Evolutionary conservation across 2,329 filamentous ascomycete genomes (phyloP), one percentile per base, ranked within the genome.

Genomic region (Arthrobotrys sinensis): DNA sequence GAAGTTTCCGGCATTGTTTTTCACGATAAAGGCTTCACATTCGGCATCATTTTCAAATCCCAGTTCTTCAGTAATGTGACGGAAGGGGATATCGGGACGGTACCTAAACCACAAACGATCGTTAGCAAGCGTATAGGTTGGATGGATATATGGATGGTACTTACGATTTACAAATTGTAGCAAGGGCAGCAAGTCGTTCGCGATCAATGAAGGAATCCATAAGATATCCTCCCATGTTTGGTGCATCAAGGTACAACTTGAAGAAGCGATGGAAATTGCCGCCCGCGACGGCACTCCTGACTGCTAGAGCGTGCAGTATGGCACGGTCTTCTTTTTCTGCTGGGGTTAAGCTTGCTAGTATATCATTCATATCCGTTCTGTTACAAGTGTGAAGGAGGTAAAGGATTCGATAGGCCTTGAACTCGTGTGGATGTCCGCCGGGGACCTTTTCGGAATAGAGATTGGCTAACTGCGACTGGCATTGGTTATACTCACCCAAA

Each of bases 401-500:
- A 84, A 99, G 89, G 86, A 99, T 97, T 89, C 96, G 95, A 88
- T 99, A 99, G 80, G 95, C 96, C 89, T 96, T 96, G 87, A 99
- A 99, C 86, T 99, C 96, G 86, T 93, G 91, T 83, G 93, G 90
- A 85, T 94, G 81, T 53, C 81, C 94, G 83, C 95, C 96, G 83
- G 93, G 93, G 84, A 97, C 87, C 81, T 93, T 92, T 86, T 93
- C 90, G 85, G 90, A 90, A 86, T 99, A 98, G 83, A 99, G 87
- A 81, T 92, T 93, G 85, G 93, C 93, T 84, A 99, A 88, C 87
- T 99, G 96, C 83, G 96, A 98, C 88, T 99, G 96, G 86, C 96
- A 99, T 89, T 99, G 96, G 88, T 99, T 99, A 96, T 99, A 99
- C 96, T 99, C 96, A 99, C 96, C 95, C 87, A 98, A 90, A 88